Percentiles rank a stretch among this genome's conserved stretches.
Conservation (phyloP, 1,284 basidiomycete genomes). For the Tilletia caries region DNA sequence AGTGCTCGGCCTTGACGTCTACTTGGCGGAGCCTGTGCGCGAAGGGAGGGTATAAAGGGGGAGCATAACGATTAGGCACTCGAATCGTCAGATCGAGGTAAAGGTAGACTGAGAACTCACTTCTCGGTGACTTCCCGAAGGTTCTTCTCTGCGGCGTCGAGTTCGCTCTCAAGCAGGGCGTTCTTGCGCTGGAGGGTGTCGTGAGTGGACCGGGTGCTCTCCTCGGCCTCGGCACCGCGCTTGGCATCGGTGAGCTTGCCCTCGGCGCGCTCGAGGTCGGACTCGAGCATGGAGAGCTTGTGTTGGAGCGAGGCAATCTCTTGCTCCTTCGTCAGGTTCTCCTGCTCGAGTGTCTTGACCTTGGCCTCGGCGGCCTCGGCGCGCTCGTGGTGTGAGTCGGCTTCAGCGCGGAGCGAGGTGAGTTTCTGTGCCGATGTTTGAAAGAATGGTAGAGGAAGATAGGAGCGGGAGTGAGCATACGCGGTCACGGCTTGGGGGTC, state of each 20-base stretch:
- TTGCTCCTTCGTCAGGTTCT: conserved; percentile 79
- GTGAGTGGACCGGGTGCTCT: conserved; percentile 69
- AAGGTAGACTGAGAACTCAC: conserved; percentile 60
- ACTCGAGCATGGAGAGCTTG: conserved; percentile 69
- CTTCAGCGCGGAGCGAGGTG: conserved; percentile 73
- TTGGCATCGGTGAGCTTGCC: conserved; percentile 71
- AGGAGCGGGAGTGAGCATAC: neutral
- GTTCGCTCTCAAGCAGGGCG: conserved; percentile 86
- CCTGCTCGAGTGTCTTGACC: conserved; percentile 65
- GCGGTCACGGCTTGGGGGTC: neutral
- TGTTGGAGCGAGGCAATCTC: conserved; percentile 79
- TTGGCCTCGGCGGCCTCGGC: conserved; percentile 50
- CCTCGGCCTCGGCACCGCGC: conserved; percentile 67
- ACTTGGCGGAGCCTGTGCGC: conserved; percentile 83
- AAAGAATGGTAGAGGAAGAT: neutral
- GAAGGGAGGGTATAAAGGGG: conserved; percentile 11
- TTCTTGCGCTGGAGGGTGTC: conserved; percentile 82
- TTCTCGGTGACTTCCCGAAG: conserved; percentile 95
- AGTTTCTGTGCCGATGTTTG: conserved; percentile 56
- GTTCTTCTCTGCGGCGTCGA: conserved; percentile 94
- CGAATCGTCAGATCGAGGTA: too few species aligned
- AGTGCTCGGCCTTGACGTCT: conserved; percentile 98
- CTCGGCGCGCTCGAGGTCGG: conserved; percentile 74
- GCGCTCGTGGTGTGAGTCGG: conserved; percentile 66
- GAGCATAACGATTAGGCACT: too few species aligned